Evolutionary conservation across 768 basidiomycete genomes (phyloP).

Genomic region (Hygrocybe coccinea): DNA sequence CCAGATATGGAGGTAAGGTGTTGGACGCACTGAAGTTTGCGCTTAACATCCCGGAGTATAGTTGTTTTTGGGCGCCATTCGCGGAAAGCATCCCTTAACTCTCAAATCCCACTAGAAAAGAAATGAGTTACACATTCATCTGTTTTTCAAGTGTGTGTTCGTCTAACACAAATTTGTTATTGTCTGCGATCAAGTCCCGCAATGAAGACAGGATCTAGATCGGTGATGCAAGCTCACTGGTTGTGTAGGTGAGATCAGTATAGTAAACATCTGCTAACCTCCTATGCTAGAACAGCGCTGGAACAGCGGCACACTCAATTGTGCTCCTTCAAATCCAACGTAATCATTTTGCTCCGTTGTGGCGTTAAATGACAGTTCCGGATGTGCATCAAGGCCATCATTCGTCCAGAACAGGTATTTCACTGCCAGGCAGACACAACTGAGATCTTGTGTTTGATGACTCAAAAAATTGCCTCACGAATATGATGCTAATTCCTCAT

Average conservation of each 20-base stretch:
- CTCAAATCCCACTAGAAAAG: slow-evolving; percentile 71
- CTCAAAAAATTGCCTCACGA: slow-evolving; percentile 42
- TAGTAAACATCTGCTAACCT: too few species aligned
- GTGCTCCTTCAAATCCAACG: too few species aligned
- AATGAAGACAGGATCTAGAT: slow-evolving; percentile 83
- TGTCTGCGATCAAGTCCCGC: slow-evolving; percentile 75
- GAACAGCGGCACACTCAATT: too few species aligned
- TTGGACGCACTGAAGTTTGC: slow-evolving; percentile 77
- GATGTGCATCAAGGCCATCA: slow-evolving; percentile 47
- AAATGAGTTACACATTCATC: slow-evolving; percentile 71
- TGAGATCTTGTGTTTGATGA: background rate
- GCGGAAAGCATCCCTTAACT: slow-evolving; percentile 78
- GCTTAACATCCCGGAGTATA: slow-evolving; percentile 74
- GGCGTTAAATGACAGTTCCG: slow-evolving; percentile 72
- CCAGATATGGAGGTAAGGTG: slow-evolving; percentile 45
- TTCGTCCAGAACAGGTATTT: slow-evolving; percentile 85
- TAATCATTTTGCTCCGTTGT: slow-evolving; percentile 84
- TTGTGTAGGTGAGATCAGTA: too few species aligned
- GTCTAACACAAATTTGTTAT: too few species aligned
- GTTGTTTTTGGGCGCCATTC: slow-evolving; percentile 85
- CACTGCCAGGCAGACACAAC: slow-evolving; percentile 63
- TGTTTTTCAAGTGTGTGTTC: too few species aligned
- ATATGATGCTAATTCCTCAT: slow-evolving; percentile 78
- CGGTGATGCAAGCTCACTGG: background rate
- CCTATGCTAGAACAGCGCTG: too few species aligned